Base-by-base conservation (phyloP, 495 filamentous ascomycete species). In the Aspergillus coremiiformis region DNA sequence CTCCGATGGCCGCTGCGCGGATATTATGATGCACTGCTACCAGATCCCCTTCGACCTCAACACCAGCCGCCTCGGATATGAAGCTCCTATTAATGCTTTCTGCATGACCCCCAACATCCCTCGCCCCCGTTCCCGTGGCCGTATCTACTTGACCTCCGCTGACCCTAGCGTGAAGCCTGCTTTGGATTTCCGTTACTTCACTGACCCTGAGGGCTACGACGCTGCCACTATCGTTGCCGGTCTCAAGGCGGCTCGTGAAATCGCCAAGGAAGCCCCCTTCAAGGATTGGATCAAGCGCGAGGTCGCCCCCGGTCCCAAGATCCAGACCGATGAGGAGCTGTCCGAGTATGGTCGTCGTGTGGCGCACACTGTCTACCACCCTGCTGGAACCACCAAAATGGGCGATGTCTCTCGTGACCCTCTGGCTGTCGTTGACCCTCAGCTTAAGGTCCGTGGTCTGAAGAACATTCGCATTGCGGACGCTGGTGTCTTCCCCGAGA, bases 61-160 rank as follows among this genome's bases (percentile, higher is more conserved):
- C 72, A 85, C 80, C 44, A 65, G 69, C 5, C 77, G 87, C n/a
- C 72, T 92, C 6, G 87, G 87, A 39, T 90, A 91, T 58, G 78
- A 86, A 59, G 74, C 71, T 15, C 85, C 85, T 24, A 71, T 83
- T 26, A 80, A 90, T 61, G 87, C 87, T 48, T 93, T 93, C 70
- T 91, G 87, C 78, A 90, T 93, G 87, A 91, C 87, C 44, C 88
- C 88, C 54, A 93, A 93, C 68, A 93, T 91, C 58, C 88, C 88
- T 6, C 84, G 86, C 4, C 85, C 88, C 15, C 78, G 84, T n/a
- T 87, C 83, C 23, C 78, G 83, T 21, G 88, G 88, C 44, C 77
- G 80, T 30, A 61, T 93, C 24, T 90, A 82, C 64, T 75, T 93
- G 46, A 86, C 81, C 26, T 85, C 82, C 21, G 65, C 78, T 5